Evolutionary conservation across 1,284 basidiomycete genomes (phyloP), one percentile per base, ranked within the genome.

Genomic region (Pseudozyma thailandica): DNA sequence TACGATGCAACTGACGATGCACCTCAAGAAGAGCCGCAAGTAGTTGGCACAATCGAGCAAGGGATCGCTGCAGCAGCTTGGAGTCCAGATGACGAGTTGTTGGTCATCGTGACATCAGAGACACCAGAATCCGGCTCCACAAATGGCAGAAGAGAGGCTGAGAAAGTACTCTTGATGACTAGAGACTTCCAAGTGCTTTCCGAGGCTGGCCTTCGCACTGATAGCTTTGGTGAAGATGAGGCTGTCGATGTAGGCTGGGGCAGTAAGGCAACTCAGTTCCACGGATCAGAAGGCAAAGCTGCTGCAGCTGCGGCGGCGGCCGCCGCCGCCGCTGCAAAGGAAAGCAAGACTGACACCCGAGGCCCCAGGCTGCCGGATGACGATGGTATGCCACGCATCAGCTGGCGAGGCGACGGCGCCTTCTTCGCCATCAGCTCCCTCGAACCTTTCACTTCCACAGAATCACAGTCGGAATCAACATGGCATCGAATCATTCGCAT

Each of bases 221-320:
- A 86, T 35, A 91, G 92, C 39, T 94, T 94, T 72, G 95, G 95
- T 41, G 90, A 94, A 86, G 93, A 93, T 82, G 88, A 89, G 37
- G 92, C 92, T 6, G 92, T 97, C 77, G 92, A 94, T 74, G 92
- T 98, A 53, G 96, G 96, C 9, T 99, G 96, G 96, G 96, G 96
- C 27, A 92, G 92, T 4, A 96, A 95, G 80, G 88, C 91, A 77
- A 98, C 96, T 0, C 96, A 99, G 82, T 99, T 99, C 82, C 94
- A 98, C 76, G 96, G 96, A 13, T 94, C 93, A 0, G 86, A 94
- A 4, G 96, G 96, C 27, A 98, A 98, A 83, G 86, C 88, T 9
- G 92, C 92, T 4, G 92, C 92, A 0, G 77, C 83, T 23, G 77
- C 84, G 1, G 78, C 83, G 2, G 88, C 88, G 61, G 86, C 87